A percentile compares a stretch with the other conserved stretches of the same genome.
Evolutionary conservation across 2,329 filamentous ascomycete genomes (phyloP).

Genomic region (Colletotrichum gigasporum): DNA sequence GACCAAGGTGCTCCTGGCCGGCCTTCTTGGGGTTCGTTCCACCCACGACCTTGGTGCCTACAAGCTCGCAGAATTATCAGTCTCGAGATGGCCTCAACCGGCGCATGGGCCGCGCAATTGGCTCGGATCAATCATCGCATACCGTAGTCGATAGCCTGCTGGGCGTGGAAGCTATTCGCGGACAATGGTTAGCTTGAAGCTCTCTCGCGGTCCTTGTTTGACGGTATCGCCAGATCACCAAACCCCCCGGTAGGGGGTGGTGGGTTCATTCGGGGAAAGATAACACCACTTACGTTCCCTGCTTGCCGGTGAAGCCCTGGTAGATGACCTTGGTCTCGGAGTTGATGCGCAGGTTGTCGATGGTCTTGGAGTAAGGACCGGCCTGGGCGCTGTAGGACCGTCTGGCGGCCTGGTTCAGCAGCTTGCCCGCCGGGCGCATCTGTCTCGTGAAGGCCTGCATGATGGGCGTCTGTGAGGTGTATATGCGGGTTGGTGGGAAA

Average conservation of each 20-base stretch:
- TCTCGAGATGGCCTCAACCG: constrained; percentile 19
- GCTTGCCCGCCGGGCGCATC: constrained; percentile 72
- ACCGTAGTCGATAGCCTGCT: constrained; percentile 99
- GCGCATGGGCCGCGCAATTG: not conserved
- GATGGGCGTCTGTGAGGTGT: constrained; percentile 44
- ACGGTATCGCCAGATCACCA: not conserved
- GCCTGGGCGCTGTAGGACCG: constrained; percentile 77
- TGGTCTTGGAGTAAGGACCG: constrained; percentile 76
- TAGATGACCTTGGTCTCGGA: constrained; percentile 92
- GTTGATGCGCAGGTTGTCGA: constrained; percentile 92
- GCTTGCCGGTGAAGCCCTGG: constrained; percentile 97
- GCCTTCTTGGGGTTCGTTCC: constrained; percentile 99
- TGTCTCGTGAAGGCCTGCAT: constrained; percentile 91
- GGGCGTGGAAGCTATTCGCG: constrained; percentile 84
- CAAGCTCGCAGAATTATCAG: constrained; percentile 41
- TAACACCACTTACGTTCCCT: constrained; percentile 79
- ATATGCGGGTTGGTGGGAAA: not conserved
- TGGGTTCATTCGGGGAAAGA: not conserved
- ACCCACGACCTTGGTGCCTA: constrained; percentile 96
- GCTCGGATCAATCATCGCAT: constrained; percentile 45
- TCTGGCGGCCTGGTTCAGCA: constrained; percentile 70
- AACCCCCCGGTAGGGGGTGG: constrained; percentile 2
- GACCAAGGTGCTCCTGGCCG: constrained; percentile 86
- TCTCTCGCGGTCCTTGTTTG: not conserved
- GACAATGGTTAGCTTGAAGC: constrained; percentile 3